Evolutionary conservation across 2,329 filamentous ascomycete genomes (phyloP).

Genomic region (Leptosphaerulina australis): DNA sequence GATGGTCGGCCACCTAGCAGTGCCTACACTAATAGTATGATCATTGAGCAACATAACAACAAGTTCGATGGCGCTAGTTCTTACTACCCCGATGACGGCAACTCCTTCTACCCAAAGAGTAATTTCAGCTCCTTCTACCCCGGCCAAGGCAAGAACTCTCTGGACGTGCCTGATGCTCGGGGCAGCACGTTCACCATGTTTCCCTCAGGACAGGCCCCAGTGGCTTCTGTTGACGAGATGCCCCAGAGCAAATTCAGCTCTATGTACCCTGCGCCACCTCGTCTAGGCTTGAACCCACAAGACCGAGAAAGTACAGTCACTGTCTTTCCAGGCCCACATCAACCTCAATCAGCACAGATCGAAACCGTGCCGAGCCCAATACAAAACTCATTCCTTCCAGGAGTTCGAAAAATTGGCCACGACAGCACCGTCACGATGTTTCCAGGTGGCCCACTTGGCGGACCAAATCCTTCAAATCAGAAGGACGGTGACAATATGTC

Average conservation of each 20-base stretch:
- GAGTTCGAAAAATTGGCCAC: slow-evolving; percentile 57
- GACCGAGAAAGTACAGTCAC: slow-evolving; percentile 60
- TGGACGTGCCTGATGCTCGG: slow-evolving; percentile 66
- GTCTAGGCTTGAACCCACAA: slow-evolving; percentile 23
- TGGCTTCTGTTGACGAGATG: slow-evolving; percentile 22
- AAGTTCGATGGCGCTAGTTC: slow-evolving; percentile 62
- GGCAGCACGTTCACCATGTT: slow-evolving; percentile 58
- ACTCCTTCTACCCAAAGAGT: slow-evolving; percentile 54
- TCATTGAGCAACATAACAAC: slow-evolving; percentile 51
- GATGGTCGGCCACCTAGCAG: slow-evolving; percentile 50
- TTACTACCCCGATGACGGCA: slow-evolving; percentile 44
- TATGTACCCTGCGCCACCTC: slow-evolving; percentile 40
- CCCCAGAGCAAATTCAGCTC: slow-evolving; percentile 35
- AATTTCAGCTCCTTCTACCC: slow-evolving; percentile 60
- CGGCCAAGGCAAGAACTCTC: slow-evolving; percentile 49
- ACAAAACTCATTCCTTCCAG: slow-evolving; percentile 57
- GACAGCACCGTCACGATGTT: slow-evolving; percentile 58
- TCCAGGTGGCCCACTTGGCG: slow-evolving; percentile 49
- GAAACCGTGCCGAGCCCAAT: slow-evolving; percentile 50
- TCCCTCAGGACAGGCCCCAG: slow-evolving; percentile 28
- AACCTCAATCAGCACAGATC: slow-evolving; percentile 17
- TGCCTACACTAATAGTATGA: slow-evolving; percentile 52
- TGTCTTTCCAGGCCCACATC: slow-evolving; percentile 36
- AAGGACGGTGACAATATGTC: slow-evolving; percentile 67
- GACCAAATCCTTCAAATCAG: slow-evolving; percentile 23